Evolutionary conservation across 163 green algal species (phyloP).

Genomic region (Scenedesmus sp.): DNA sequence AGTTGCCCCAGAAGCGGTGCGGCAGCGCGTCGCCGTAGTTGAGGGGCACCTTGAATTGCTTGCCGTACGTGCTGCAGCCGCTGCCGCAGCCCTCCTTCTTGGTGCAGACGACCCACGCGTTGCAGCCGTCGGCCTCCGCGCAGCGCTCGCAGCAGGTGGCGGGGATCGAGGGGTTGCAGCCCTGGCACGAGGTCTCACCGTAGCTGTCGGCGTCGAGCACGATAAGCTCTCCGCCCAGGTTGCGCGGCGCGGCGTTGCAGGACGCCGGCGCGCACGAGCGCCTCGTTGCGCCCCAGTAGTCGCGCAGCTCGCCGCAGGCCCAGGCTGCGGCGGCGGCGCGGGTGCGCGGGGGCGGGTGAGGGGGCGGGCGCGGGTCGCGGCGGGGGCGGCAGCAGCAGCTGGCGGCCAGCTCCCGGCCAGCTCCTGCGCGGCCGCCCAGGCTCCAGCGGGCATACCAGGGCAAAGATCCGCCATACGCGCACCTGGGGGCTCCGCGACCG

Average conservation of each 20-base stretch:
- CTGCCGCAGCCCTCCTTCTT: slow-evolving; percentile 9
- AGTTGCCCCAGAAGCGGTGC: too few species aligned
- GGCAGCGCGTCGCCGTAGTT: too few species aligned
- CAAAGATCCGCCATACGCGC: too few species aligned
- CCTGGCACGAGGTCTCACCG: background rate
- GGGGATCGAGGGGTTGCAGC: slow-evolving; percentile 12
- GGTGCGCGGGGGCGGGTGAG: background rate
- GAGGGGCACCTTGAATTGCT: too few species aligned
- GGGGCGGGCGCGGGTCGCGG: too few species aligned
- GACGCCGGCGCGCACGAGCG: background rate
- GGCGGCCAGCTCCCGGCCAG: too few species aligned
- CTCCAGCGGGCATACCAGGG: too few species aligned
- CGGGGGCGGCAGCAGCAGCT: too few species aligned
- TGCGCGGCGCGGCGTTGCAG: background rate
- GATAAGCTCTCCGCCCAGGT: background rate
- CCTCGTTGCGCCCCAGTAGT: background rate
- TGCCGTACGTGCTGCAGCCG: background rate
- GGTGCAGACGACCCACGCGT: slow-evolving; percentile 15
- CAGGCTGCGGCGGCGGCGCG: background rate
- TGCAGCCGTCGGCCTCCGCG: slow-evolving; percentile 2
- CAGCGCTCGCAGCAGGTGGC: slow-evolving; percentile 6
- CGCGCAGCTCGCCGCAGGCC: background rate
- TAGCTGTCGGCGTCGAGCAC: background rate
- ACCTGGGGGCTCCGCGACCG: too few species aligned
- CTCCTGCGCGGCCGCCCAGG: too few species aligned